A percentile compares a stretch with the other conserved stretches of the same genome.
Evolutionary conservation across 345 rosid species (phyloP).

Genomic region (Corymbia maculata): DNA sequence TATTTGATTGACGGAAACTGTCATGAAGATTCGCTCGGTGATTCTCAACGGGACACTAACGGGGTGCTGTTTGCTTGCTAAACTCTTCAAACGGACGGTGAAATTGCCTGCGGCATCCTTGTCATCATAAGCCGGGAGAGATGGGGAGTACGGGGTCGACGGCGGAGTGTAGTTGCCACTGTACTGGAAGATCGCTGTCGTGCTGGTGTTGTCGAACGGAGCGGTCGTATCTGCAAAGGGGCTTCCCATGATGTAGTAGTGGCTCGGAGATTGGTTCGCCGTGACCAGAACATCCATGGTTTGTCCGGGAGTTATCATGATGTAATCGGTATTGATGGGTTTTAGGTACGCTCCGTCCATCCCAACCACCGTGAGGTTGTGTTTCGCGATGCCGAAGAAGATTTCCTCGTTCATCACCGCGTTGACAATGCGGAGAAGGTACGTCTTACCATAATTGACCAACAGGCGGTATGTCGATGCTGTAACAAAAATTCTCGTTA

Average conservation of each 20-base stretch:
- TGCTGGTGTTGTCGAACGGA: slow-evolving; percentile 8
- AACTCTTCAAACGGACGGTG: background rate
- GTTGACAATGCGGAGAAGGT: slow-evolving; percentile 16
- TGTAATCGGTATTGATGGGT: background rate
- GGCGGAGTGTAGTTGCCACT: slow-evolving; percentile 13
- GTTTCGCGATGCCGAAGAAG: slow-evolving; percentile 20
- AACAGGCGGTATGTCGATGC: slow-evolving; percentile 8
- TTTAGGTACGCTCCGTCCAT: slow-evolving; percentile 20
- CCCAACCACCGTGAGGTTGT: slow-evolving; percentile 17
- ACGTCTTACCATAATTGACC: slow-evolving; percentile 9
- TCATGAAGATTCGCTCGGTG: slow-evolving; percentile 1
- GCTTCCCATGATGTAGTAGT: slow-evolving; percentile 18
- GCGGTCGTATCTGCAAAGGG: slow-evolving; percentile 15
- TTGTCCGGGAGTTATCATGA: slow-evolving; percentile 38
- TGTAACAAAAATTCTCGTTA: background rate
- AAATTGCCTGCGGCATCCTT: slow-evolving; percentile 4
- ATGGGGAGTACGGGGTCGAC: slow-evolving; percentile 7
- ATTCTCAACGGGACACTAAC: slow-evolving; percentile 13
- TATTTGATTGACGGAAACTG: slow-evolving; percentile 10
- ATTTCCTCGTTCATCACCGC: slow-evolving; percentile 20
- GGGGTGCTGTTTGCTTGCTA: slow-evolving; percentile 7
- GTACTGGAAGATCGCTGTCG: slow-evolving; percentile 26
- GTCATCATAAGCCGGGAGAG: slow-evolving; percentile 9
- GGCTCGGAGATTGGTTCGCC: slow-evolving; percentile 11
- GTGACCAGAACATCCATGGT: slow-evolving; percentile 34